Conservation (phyloP, 1,284 basidiomycete genomes). For the Ceratorhiza oryzae-sativae region DNA sequence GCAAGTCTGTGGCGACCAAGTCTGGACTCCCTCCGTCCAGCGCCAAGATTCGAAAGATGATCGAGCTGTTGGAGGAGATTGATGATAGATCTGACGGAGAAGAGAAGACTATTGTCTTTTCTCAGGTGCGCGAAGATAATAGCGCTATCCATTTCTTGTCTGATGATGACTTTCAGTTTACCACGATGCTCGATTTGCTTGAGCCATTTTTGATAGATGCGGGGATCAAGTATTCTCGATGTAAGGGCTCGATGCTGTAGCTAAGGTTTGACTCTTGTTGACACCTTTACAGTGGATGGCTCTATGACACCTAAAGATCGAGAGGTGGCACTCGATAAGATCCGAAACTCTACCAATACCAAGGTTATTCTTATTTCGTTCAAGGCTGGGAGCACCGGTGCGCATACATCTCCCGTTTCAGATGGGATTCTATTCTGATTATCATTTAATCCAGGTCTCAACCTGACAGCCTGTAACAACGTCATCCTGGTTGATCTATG, state of each 20-base stretch:
- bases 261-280: not conserved
- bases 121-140: constrained; percentile 49
- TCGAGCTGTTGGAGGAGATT: constrained; percentile 75
- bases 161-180: constrained; percentile 67
- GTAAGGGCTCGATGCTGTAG: constrained; percentile 59
- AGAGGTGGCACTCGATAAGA: constrained; percentile 74
- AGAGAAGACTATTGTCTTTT: constrained; percentile 89
- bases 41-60: constrained; percentile 87
- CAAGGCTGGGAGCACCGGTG: constrained; percentile 92
- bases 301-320: constrained; percentile 80
- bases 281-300: constrained; percentile 75
- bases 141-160: not conserved
- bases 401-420: constrained; percentile 44
- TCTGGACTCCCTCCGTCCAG: constrained; percentile 66
- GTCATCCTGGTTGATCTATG: constrained; percentile 93
- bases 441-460: constrained; percentile 67
- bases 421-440: not conserved
- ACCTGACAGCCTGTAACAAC: constrained; percentile 93
- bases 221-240: constrained; percentile 79
- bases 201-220: constrained; percentile 78
- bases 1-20: constrained; percentile 47
- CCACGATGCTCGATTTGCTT: constrained; percentile 86
- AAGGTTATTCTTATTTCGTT: constrained; percentile 93
- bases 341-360: constrained; percentile 65
- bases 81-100: constrained; percentile 64